Percentiles rank a stretch among this genome's conserved stretches.
phyloP scores from a whole-genome alignment of 148 eudicot genomes.

The Rhododendron simsii region DNA sequence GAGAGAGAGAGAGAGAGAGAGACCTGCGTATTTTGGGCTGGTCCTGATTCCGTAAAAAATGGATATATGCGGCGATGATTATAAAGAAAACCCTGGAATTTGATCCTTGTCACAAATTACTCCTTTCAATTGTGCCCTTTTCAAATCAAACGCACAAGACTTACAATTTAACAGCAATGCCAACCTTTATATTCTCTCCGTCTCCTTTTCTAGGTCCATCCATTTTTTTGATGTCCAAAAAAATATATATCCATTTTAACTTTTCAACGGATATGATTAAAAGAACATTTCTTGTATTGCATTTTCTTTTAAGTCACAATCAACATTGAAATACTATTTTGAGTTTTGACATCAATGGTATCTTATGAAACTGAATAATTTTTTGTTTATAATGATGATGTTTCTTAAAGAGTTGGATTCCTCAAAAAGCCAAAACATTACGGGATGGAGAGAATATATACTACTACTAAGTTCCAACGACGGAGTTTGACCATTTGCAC shows the following conservation, averaged over 20 bases:
- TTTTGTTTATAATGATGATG: no score
- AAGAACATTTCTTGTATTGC: no score
- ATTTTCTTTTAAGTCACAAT: no score
- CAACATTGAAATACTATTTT: no score
- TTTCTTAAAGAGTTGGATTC: no score
- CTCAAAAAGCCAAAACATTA: no score
- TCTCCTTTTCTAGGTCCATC: background rate
- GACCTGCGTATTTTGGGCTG: background rate
- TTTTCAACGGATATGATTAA: no score
- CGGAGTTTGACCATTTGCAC: background rate
- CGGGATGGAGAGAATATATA: no score
- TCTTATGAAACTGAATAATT: no score
- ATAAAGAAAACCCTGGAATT: background rate
- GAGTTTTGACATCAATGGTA: no score
- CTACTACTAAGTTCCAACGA: no score
- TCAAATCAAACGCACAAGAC: background rate
- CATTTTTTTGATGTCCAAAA: no score
- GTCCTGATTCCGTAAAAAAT: background rate
- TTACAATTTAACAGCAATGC: background rate
- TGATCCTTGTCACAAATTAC: background rate
- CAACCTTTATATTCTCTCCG: background rate
- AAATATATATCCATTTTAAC: background rate
- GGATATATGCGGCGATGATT: background rate
- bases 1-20: background rate
- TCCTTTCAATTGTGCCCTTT: background rate